These are phyloP conservation scores for Gossypium thurberi DNA, from an alignment of 345 rosid species.

Conservation along the genomic window DNA sequence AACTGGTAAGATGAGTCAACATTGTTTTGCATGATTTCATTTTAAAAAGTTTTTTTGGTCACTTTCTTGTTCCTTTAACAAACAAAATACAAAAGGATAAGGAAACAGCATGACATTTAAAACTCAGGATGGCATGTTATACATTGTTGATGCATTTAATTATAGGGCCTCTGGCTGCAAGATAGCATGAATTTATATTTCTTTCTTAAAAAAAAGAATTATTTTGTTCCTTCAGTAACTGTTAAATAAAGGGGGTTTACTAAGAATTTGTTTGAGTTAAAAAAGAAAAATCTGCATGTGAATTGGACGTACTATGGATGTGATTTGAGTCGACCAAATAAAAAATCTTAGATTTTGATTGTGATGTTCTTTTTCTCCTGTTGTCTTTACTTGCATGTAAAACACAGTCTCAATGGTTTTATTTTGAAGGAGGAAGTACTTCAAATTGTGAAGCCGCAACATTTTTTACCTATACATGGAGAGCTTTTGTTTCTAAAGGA, in stretches of 20 bases:
- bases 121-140: neutral
- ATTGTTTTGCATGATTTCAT: neutral
- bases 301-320: neutral
- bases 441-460: constrained; percentile 92
- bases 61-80: neutral
- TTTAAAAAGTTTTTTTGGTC: neutral
- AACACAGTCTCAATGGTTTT: neutral
- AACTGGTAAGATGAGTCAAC: constrained; percentile 44
- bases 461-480: constrained; percentile 95
- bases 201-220: neutral
- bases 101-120: neutral
- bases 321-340: neutral
- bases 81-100: neutral
- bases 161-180: neutral
- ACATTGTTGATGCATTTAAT: neutral
- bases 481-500: constrained; percentile 96
- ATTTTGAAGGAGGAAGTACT: constrained; percentile 88
- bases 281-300: neutral
- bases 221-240: neutral
- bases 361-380: neutral
- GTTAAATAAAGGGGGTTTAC: neutral
- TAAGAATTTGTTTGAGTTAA: neutral
- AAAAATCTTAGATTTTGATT: neutral
- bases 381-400: neutral
- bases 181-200: neutral